Base-by-base conservation (phyloP, 768 basidiomycete species). In the Psilocybe cubensis region DNA sequence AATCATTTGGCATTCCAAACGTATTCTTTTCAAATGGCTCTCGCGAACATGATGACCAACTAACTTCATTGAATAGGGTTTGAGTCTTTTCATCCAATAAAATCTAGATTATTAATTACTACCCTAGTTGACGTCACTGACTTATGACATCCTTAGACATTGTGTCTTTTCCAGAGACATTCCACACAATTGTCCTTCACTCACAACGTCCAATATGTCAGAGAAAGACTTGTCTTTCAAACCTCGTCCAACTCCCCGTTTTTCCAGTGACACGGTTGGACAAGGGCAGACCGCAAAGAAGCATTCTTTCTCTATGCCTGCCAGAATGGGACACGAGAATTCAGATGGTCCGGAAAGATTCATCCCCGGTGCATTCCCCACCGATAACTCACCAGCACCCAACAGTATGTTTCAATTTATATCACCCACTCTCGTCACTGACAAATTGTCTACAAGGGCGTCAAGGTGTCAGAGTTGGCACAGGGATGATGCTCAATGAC, bases 241-340 rank as follows among this genome's bases (percentile, higher is more conserved):
- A 44, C 42, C 23, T 44, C 42, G 18, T 23, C 42, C 11, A 23
- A 44, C 35, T 38, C 35, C 35, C 35, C 8, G 35, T 4, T 38
- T 38, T 38, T 38, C 35, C 35, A 17, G 14, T n/a, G 35, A 38
- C 35, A 17, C 14, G 8, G 35, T 38, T 17, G 35, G 14, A 10
- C 12, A n/a, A 38, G n/a, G 28, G 25, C 25, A 18, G 14, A 48
- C 46, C n/a, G 53, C 53, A 3, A 44, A 54, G 24, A 27, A 29
- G 7, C 53, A 54, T 33, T 54, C 53, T 20, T 45, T 54, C 23
- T 55, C 54, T 11, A 24, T 40, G 29, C 44, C 53, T 9, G 25
- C 14, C 18, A n/a, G 29, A 4, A 38, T 35, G 21, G 45, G 29
- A 1, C 29, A 23, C 8, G 3, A 29, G 11, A 31, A 55, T n/a